A percentile compares a stretch with the other conserved stretches of the same genome.
phyloP scores from a whole-genome alignment of 2,329 filamentous ascomycete genomes.

The Aciculosporium take region DNA sequence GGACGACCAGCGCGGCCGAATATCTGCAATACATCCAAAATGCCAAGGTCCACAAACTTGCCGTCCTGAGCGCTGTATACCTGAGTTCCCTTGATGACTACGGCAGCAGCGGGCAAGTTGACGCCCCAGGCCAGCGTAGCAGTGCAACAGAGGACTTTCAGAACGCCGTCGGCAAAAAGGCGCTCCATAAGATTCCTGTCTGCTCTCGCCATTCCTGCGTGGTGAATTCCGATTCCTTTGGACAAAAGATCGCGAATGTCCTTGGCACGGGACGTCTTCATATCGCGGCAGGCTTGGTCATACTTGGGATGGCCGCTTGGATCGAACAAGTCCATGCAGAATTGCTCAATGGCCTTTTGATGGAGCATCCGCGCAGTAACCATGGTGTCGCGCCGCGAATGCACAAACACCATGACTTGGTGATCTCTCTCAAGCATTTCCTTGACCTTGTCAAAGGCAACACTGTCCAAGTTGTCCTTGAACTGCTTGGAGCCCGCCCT shows the following conservation, averaged over 20 bases:
- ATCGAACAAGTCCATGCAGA: constrained; percentile 70
- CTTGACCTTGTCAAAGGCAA: constrained; percentile 85
- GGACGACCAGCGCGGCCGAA: constrained; percentile 96
- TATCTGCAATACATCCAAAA: constrained; percentile 92
- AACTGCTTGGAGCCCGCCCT: constrained; percentile 70
- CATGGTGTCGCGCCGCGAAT: constrained; percentile 88
- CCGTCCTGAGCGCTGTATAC: constrained; percentile 93
- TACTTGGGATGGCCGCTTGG: constrained; percentile 66
- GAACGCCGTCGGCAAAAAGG: constrained; percentile 78
- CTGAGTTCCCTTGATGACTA: constrained; percentile 96
- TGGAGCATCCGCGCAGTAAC: constrained; percentile 73
- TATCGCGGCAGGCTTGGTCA: constrained; percentile 64
- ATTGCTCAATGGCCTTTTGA: constrained; percentile 72
- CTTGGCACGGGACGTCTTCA: constrained; percentile 71
- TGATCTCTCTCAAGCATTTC: constrained; percentile 88
- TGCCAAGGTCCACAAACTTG: constrained; percentile 91
- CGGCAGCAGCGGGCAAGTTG: constrained; percentile 89
- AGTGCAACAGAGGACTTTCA: constrained; percentile 96
- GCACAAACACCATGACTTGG: constrained; percentile 98
- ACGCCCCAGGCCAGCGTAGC: constrained; percentile 97
- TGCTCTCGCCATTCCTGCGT: constrained; percentile 88
- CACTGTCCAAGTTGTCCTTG: constrained; percentile 75
- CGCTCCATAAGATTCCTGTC: constrained; percentile 94
- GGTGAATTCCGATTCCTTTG: constrained; percentile 88
- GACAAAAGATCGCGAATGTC: constrained; percentile 80